Evolutionary conservation across 2,329 filamentous ascomycete species (phyloP).

Genomic region (Aspergillus fructus): DNA sequence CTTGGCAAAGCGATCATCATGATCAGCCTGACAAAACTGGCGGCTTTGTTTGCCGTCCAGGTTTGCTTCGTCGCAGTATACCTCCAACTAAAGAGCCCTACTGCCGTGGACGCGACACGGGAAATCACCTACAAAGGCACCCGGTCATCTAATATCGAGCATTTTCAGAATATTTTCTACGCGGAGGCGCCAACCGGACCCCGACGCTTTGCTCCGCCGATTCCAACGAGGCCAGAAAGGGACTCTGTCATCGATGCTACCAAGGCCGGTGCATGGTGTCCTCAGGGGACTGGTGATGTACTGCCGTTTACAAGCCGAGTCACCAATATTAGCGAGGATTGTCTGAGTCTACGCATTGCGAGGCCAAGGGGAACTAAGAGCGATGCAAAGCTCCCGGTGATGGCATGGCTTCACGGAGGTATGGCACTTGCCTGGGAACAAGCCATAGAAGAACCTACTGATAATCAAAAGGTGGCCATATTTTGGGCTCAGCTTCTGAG

Average conservation of each 20-base stretch:
- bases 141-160: conserved; percentile 8
- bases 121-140: conserved; percentile 15
- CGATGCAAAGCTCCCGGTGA: conserved; percentile 12
- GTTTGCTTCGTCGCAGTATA: too few species aligned
- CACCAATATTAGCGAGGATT: conserved; percentile 19
- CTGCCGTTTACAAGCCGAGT: conserved; percentile 20
- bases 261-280: conserved; percentile 18
- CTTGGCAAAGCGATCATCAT: too few species aligned
- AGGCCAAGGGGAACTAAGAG: not conserved
- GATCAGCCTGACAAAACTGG: too few species aligned
- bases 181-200: conserved; percentile 15
- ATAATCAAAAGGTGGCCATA: conserved; percentile 16
- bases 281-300: conserved; percentile 18
- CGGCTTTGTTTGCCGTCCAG: too few species aligned
- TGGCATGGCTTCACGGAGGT: conserved; percentile 20
- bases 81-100: too few species aligned
- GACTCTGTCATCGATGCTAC: conserved; percentile 20
- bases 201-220: conserved; percentile 16
- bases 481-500: conserved; percentile 15
- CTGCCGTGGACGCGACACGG: not conserved
- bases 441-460: not conserved
- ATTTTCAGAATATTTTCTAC: conserved; percentile 23
- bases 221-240: conserved; percentile 3
- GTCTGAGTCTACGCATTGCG: conserved; percentile 18
- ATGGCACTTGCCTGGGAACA: not conserved